A percentile compares a stretch with the other conserved stretches of the same genome.
Evolutionary conservation across 805 yeast species (phyloP).

Genomic region (Kodamaea lidongshanica): DNA sequence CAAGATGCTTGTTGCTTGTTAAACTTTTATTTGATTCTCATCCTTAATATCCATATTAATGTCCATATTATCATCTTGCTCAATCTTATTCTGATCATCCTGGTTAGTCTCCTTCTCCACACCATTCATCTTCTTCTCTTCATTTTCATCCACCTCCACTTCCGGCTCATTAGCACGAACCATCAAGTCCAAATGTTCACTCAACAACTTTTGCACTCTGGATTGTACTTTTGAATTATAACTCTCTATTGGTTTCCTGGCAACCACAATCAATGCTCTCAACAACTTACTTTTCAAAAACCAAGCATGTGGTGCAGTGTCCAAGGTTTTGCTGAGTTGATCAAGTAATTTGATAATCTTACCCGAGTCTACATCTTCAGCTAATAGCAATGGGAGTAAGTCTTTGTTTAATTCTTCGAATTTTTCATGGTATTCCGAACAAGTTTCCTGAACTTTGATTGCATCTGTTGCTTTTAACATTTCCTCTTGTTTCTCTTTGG

Average conservation of each 20-base stretch:
- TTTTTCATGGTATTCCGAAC: slow-evolving; percentile 12
- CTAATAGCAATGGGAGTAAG: slow-evolving; percentile 14
- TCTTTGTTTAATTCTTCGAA: slow-evolving; percentile 14
- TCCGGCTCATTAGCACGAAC: slow-evolving; percentile 5
- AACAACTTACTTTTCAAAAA: slow-evolving; percentile 26
- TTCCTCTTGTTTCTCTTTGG: slow-evolving; percentile 22
- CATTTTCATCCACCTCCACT: slow-evolving; percentile 6
- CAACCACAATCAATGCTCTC: slow-evolving; percentile 25
- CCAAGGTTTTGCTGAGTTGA: slow-evolving; percentile 14
- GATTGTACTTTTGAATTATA: slow-evolving; percentile 13
- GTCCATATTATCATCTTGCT: slow-evolving; percentile 1
- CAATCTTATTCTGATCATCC: not conserved
- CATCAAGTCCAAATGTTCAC: slow-evolving; percentile 9
- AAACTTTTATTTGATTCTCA: too few relatives aligned
- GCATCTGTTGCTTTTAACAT: slow-evolving; percentile 16
- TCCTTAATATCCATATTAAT: not conserved
- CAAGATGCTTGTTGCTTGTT: too few relatives aligned
- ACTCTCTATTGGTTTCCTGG: slow-evolving; percentile 25
- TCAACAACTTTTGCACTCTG: slow-evolving; percentile 18
- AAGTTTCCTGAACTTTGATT: slow-evolving; percentile 15
- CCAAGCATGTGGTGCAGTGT: slow-evolving; percentile 22
- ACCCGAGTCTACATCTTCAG: slow-evolving; percentile 10
- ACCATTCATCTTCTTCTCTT: too few relatives aligned
- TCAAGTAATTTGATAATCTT: slow-evolving; percentile 12
- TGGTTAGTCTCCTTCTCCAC: slow-evolving; percentile 5